phyloP scores from a whole-genome alignment of 2,329 filamentous ascomycete genomes.

The Fusarium udum region DNA sequence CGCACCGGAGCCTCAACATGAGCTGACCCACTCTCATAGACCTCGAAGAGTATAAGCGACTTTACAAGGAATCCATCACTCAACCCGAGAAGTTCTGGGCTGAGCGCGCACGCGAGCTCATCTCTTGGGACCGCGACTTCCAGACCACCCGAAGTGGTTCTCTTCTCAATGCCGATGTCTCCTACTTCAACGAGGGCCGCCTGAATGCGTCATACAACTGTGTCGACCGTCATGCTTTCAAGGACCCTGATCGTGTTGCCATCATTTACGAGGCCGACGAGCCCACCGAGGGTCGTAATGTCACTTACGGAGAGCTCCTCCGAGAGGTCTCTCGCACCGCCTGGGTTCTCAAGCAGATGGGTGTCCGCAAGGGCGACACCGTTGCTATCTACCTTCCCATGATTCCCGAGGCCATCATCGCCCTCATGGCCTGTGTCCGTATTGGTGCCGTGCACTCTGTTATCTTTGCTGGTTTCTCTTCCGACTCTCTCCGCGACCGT shows the following conservation, averaged over 20 bases:
- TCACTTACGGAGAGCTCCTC: constrained; percentile 93
- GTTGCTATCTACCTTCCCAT: constrained; percentile 98
- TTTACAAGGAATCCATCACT: constrained; percentile 87
- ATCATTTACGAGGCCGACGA: constrained; percentile 99
- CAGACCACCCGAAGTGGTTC: constrained; percentile 84
- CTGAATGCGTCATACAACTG: constrained; percentile 98
- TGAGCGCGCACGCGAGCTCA: constrained; percentile 82
- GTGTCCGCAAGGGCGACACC: constrained; percentile 95
- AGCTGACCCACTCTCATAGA: constrained; percentile 52
- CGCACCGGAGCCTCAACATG: constrained; percentile 40
- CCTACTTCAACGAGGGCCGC: constrained; percentile 94
- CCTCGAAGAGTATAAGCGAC: constrained; percentile 72
- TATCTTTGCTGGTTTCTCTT: constrained; percentile 96
- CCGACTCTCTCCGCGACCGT: constrained; percentile 93
- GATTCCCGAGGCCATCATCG: constrained; percentile 94
- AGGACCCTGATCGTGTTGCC: constrained; percentile 90
- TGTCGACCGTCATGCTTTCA: constrained; percentile 95
- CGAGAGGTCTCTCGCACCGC: constrained; percentile 89
- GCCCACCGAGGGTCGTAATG: constrained; percentile 81
- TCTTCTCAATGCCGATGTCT: constrained; percentile 81
- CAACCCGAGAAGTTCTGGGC: constrained; percentile 93
- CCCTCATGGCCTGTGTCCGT: constrained; percentile 88
- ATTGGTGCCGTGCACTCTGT: constrained; percentile 98
- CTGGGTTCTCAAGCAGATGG: constrained; percentile 91
- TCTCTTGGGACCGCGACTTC: constrained; percentile 92